These are phyloP conservation scores for Curvularia verruculosa DNA, from an alignment of 2,329 filamentous ascomycete genomes.

Conservation along the genomic window DNA sequence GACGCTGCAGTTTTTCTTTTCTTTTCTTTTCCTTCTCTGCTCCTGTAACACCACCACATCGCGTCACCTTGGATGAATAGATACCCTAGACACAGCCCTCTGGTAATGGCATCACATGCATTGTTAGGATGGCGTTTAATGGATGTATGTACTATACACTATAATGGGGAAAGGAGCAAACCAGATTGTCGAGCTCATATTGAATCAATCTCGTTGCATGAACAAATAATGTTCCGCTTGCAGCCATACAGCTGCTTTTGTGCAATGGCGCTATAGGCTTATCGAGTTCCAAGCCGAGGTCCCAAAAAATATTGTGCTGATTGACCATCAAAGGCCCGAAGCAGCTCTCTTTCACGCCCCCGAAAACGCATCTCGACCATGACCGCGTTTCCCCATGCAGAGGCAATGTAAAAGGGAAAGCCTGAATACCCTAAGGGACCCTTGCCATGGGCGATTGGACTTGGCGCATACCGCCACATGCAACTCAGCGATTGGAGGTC, in stretches of 20 bases:
- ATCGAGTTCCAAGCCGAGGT: constrained; percentile 30
- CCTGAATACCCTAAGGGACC: constrained; percentile 19
- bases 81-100: constrained; percentile 21
- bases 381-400: constrained; percentile 11
- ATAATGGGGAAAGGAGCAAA: not conserved
- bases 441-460: constrained; percentile 20
- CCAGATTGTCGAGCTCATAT: constrained; percentile 2
- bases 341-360: constrained; percentile 6
- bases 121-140: constrained; percentile 16
- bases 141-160: constrained; percentile 5
- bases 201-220: constrained; percentile 1
- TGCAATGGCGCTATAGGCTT: constrained; percentile 22
- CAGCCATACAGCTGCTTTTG: constrained; percentile 18
- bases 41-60: constrained; percentile 15
- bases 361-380: not conserved
- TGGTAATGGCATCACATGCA: constrained; percentile 11
- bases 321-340: constrained; percentile 13
- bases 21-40: constrained; percentile 14
- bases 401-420: constrained; percentile 26
- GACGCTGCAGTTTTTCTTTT: constrained; percentile 16
- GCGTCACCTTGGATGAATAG: constrained; percentile 13
- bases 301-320: constrained; percentile 3
- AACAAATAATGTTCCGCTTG: constrained; percentile 13
- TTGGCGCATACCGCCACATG: constrained; percentile 35
- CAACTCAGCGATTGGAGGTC: constrained; percentile 30